Conservation (phyloP, 768 basidiomycete genomes). For the Suillus brevipes region DNA sequence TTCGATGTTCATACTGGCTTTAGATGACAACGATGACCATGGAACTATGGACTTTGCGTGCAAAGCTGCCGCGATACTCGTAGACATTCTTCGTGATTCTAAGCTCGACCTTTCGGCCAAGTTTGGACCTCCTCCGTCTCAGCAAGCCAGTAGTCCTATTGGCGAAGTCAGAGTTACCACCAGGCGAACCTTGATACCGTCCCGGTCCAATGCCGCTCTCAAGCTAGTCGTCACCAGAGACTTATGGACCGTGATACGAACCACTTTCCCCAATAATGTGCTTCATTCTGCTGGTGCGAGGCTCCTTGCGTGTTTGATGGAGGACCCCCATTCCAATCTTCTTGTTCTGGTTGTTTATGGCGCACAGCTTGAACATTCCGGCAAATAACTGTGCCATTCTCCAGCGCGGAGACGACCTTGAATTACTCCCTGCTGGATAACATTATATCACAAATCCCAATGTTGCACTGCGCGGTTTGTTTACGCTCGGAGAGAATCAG, state of each 20-base stretch:
- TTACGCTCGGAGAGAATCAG: slow-evolving; percentile 82
- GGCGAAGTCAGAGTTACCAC: slow-evolving; percentile 1
- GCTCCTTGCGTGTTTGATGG: slow-evolving; percentile 50
- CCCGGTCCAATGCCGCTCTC: slow-evolving; percentile 44
- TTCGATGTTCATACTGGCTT: slow-evolving; percentile 12
- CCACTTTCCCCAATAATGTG: slow-evolving; percentile 41
- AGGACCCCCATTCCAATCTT: slow-evolving; percentile 23
- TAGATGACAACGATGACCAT: slow-evolving; percentile 46
- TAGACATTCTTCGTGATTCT: slow-evolving; percentile 48
- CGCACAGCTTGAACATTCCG: slow-evolving; percentile 69
- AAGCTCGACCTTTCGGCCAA: slow-evolving; percentile 43
- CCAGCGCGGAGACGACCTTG: slow-evolving; percentile 77
- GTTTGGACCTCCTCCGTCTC: slow-evolving; percentile 18
- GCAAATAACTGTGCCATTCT: slow-evolving; percentile 87
- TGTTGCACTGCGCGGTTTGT: slow-evolving; percentile 77
- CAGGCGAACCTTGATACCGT: slow-evolving; percentile 11
- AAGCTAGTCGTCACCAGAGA: slow-evolving; percentile 58
- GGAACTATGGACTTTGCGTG: slow-evolving; percentile 40
- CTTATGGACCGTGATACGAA: slow-evolving; percentile 55
- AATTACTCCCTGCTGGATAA: slow-evolving; percentile 78
- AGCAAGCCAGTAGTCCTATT: slow-evolving; percentile 11
- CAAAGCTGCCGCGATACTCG: slow-evolving; percentile 43
- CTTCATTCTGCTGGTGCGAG: slow-evolving; percentile 45
- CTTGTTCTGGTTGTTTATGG: slow-evolving; percentile 7
- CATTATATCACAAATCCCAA: slow-evolving; percentile 84